Evolutionary conservation across 805 yeast species (phyloP), one percentile per base, ranked within the genome.

Genomic region (Metschnikowia cubensis): DNA sequence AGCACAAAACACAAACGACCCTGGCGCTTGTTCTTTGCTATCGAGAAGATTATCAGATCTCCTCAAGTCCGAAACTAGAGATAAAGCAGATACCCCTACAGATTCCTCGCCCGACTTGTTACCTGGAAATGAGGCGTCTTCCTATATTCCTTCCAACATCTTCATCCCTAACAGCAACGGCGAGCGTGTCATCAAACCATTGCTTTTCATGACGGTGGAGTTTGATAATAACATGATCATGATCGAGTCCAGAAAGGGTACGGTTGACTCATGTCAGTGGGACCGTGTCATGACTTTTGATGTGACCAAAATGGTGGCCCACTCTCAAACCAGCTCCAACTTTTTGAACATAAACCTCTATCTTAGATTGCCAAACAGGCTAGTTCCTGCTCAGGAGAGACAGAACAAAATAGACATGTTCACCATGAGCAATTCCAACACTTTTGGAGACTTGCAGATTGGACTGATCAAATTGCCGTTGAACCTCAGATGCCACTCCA

Each of bases 151-250:
- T 38, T 76, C 85, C 14, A 53, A 53, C 48, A 71, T 78, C 39
- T 70, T 80, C 43, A 70, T 81, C 40, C 84, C 87, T 14, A 77
- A 79, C 31, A 54, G 52, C 35, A 35, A 45, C n/a, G 83, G 57
- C 15, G 73, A 70, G 41, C 74, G 75, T 46, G 70, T 77, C 34
- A 76, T 81, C 54, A 82, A 82, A 57, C 81, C 94, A 15, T 76
- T 96, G 52, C 77, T 94, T 35, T 89, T 88, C 67, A 79, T 91
- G 61, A 89, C 96, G 1, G 76, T 94, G 41, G 99, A 94, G 68
- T 92, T 90, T 64, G 99, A 94, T 69, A 94, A 94, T 68, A 89
- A 92, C 45, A 94, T 91, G 57, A 85, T 94, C 55, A 79, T 90
- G 14, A 83, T 92, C 45, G 96, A 90, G 58, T 94, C 98, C 2